Evolutionary conservation across 148 eudicot species (phyloP), one percentile per base, ranked within the genome.

Genomic region (Dianthus caryophyllus): DNA sequence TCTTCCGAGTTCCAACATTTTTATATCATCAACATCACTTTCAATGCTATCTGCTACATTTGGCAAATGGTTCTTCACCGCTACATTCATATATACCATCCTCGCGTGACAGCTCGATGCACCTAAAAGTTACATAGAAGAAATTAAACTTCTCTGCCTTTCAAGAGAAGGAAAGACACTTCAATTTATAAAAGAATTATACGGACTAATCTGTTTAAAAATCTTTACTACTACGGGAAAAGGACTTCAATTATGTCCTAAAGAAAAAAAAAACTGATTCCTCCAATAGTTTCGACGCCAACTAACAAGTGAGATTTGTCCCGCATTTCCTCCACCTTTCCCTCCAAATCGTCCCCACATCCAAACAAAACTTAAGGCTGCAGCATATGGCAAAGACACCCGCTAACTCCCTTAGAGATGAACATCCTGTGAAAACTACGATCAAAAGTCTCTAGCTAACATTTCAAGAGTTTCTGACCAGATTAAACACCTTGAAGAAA

Each of bases 31-130:
- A 75, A 94, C 88, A 77, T 94, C 99, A 82, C 99, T 94, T 67
- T 86, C 99, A 69, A 94, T 90, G 82, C 99, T 94, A 75, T 88
- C 89, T 33, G 99, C 99, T 59, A 94, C 97, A 58, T 96, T 96
- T 57, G 98, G 99, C 59, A 90, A 94, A 71, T 94, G 99, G 76
- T 90, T 94, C 75, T 94, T 94, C 78, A 94, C 85, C 29, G 99
- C 97, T 69, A 90, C 90, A 3, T 33, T 33, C 38, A 84, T 25
- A 50, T 90, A 84, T 25, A 50, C 92, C 97, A 79, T 88, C 88
- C 65, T 2, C 81, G 80, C 41, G 85, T 85, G 61, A 90, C 88
- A 67, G 92, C 99, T 72, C 70, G 77, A 49, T 94, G 99, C 70
- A 94, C 99, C 98, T 93, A 66, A 55, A 27, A 64, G 55, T 71